Conservation (phyloP, 306 rosid genomes). For the Sophora flavescens region DNA sequence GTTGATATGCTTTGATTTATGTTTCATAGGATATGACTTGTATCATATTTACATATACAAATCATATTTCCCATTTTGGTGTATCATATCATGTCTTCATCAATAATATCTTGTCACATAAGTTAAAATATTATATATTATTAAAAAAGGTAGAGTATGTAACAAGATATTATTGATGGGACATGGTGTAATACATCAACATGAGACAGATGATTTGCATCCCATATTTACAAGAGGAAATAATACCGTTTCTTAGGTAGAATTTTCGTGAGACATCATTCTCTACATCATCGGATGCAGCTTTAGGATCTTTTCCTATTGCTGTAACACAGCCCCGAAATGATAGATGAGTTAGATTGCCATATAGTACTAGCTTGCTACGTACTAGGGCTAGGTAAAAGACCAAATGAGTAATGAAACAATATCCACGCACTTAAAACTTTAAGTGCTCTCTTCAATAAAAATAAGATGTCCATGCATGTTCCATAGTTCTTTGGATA, state of each 20-base stretch:
- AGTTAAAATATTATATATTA: no score
- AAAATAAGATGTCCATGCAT: constrained; percentile 39
- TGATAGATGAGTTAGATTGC: constrained; percentile 21
- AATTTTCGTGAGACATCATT: constrained; percentile 29
- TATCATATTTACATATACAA: no score
- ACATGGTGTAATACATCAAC: no score
- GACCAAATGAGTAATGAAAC: background rate
- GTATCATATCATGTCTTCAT: no score
- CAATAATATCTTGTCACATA: no score
- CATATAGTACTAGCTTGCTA: background rate
- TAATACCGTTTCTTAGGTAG: constrained; percentile 35
- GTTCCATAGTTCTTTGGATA: constrained; percentile 53
- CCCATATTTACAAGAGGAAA: background rate
- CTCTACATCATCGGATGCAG: constrained; percentile 49
- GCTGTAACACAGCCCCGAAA: constrained; percentile 42
- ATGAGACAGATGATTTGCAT: no score
- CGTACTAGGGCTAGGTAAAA: background rate
- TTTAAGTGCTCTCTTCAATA: constrained; percentile 34
- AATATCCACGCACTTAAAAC: constrained; percentile 41
- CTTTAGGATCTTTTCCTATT: constrained; percentile 33
- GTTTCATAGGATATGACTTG: background rate
- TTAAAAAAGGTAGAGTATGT: no score
- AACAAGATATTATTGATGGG: no score
- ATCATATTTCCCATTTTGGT: no score
- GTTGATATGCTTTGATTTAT: constrained; percentile 21